Percentiles rank a stretch among this genome's conserved stretches.
These are phyloP conservation scores for Oryza meridionalis DNA, from an alignment of 176 grass and related monocot genomes.

Conservation along the genomic window DNA sequence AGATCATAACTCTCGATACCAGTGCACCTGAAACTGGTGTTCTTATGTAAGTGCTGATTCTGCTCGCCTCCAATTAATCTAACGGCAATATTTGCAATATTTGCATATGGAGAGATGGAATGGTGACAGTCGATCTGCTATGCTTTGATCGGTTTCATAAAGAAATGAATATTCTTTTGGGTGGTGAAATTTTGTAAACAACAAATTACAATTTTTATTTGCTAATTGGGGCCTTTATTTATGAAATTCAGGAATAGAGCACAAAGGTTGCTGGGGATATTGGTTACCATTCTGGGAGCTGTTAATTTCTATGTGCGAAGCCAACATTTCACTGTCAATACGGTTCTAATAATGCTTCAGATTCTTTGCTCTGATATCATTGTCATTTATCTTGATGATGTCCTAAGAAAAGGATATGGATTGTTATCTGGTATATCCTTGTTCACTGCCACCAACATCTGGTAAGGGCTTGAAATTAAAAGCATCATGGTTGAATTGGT, in stretches of 20 bases:
- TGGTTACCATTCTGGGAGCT: constrained; percentile 6
- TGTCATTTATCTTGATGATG: constrained; percentile 38
- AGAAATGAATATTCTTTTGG: too few species aligned
- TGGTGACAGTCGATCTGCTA: too few species aligned
- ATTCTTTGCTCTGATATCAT: background rate
- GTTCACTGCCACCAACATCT: constrained; percentile 30
- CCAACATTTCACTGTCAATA: background rate
- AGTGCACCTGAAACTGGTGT: background rate
- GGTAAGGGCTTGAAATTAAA: constrained; percentile 7
- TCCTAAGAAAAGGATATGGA: constrained; percentile 41
- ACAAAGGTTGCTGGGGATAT: constrained; percentile 32
- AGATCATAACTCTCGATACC: background rate
- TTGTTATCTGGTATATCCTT: constrained; percentile 18
- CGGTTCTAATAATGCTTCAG: constrained; percentile 17
- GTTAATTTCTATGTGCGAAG: background rate
- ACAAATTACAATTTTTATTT: background rate
- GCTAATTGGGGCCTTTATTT: background rate
- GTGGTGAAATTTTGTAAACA: too few species aligned
- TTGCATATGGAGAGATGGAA: too few species aligned
- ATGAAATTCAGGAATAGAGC: constrained; percentile 16
- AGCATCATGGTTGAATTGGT: background rate
- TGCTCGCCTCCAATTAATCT: background rate
- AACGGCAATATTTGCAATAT: background rate
- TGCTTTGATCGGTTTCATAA: too few species aligned
- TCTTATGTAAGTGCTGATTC: background rate